Percentiles rank a stretch among this genome's conserved stretches.
phyloP scores from a whole-genome alignment of 306 rosid genomes.

The Trifolium fragiferum region DNA sequence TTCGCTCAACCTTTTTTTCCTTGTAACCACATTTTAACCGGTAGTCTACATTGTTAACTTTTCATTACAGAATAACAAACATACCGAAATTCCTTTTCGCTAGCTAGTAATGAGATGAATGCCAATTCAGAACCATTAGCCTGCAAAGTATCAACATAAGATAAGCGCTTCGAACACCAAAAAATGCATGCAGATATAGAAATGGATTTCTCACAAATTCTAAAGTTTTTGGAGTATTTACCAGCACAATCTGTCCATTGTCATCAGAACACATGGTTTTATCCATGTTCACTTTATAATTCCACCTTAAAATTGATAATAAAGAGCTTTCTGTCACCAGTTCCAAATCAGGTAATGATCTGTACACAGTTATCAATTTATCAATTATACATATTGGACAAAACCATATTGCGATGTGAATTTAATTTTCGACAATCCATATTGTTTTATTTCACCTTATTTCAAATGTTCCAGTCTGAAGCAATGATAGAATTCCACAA shows the following conservation, averaged over 20 bases:
- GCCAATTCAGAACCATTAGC: constrained; percentile 81
- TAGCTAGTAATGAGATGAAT: constrained; percentile 73
- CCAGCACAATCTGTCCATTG: constrained; percentile 77
- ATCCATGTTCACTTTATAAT: constrained; percentile 85
- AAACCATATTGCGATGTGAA: constrained; percentile 34
- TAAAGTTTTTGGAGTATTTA: constrained; percentile 50
- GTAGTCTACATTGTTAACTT: constrained; percentile 35
- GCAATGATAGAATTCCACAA: constrained; percentile 69
- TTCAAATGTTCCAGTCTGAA: constrained; percentile 89
- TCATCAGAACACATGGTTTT: constrained; percentile 73
- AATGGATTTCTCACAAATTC: constrained; percentile 20
- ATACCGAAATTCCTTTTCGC: constrained; percentile 80
- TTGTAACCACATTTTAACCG: background rate
- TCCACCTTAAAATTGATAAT: constrained; percentile 87
- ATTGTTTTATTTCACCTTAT: constrained; percentile 62
- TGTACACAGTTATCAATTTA: constrained; percentile 46
- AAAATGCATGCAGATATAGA: constrained; percentile 17
- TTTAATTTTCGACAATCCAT: constrained; percentile 27
- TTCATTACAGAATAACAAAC: constrained; percentile 31
- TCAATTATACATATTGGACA: constrained; percentile 29
- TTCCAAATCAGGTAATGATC: constrained; percentile 89
- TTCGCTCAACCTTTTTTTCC: constrained; percentile 33
- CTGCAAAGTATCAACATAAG: constrained; percentile 54
- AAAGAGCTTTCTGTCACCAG: constrained; percentile 82
- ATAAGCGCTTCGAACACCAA: constrained; percentile 35